Conservation (phyloP, 768 basidiomycete species). For the Lactarius psammicola region DNA sequence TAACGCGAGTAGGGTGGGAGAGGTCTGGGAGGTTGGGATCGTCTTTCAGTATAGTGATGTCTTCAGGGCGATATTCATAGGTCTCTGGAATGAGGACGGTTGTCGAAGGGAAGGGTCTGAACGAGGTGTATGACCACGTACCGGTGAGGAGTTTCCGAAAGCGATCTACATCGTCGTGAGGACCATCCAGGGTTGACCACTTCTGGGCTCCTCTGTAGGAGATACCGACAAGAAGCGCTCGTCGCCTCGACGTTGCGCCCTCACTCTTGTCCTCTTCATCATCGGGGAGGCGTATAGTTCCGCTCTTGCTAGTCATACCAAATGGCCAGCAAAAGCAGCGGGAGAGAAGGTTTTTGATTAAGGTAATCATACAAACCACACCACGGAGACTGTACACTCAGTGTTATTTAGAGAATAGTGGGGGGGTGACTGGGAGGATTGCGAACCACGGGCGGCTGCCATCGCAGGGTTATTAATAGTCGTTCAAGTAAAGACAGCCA, state of each 20-base stretch:
- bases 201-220: slow-evolving; percentile 4
- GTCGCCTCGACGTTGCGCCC: neutral
- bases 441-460: neutral
- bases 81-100: slow-evolving; percentile 8
- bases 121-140: neutral
- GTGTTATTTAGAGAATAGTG: neutral
- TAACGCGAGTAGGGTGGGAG: slow-evolving; percentile 21
- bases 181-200: neutral
- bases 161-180: slow-evolving; percentile 19
- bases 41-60: slow-evolving; percentile 28
- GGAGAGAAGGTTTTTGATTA: neutral
- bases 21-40: neutral
- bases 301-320: neutral
- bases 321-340: neutral
- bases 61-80: slow-evolving; percentile 24
- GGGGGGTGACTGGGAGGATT: neutral
- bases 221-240: slow-evolving; percentile 27
- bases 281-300: neutral
- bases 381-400: neutral
- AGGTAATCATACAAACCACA: neutral
- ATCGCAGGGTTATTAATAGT: neutral
- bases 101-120: neutral
- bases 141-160: slow-evolving; percentile 16
- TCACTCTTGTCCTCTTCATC: neutral
- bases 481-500: neutral